Evolutionary conservation across 257 asterid genomes (phyloP).

Genomic region (Nicotiana noctiflora): DNA sequence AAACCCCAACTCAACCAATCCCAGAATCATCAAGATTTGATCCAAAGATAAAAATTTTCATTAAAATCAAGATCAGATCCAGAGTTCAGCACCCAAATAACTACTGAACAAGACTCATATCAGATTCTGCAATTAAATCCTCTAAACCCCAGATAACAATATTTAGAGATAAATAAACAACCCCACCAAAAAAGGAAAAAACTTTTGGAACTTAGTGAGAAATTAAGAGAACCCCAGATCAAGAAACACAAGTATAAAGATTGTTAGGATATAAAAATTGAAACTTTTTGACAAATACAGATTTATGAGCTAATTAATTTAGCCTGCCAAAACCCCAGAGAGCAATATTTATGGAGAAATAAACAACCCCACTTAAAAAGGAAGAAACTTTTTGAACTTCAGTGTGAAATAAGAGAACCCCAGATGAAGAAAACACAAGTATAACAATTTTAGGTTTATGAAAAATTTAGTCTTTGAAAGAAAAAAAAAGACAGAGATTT

Average conservation of each 20-base stretch:
- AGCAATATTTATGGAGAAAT: slow-evolving; percentile 9
- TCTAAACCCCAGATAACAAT: neutral
- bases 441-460: slow-evolving; percentile 16
- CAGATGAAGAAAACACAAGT: slow-evolving; percentile 36
- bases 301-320: slow-evolving; percentile 9
- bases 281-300: slow-evolving; percentile 17
- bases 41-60: slow-evolving; percentile 41
- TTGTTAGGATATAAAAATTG: slow-evolving; percentile 18
- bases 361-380: slow-evolving; percentile 24
- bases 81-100: slow-evolving; percentile 24
- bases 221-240: slow-evolving; percentile 35
- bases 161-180: slow-evolving; percentile 19
- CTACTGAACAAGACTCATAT: slow-evolving; percentile 13
- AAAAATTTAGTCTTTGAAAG: slow-evolving; percentile 22
- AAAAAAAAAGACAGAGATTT: slow-evolving; percentile 1
- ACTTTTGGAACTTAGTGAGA: slow-evolving; percentile 16
- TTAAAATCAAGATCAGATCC: slow-evolving; percentile 50
- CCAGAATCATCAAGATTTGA: slow-evolving; percentile 58
- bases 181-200: slow-evolving; percentile 19
- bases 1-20: slow-evolving; percentile 45
- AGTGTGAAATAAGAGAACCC: slow-evolving; percentile 19
- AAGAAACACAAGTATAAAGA: slow-evolving; percentile 20
- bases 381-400: slow-evolving; percentile 14
- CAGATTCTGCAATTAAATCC: slow-evolving; percentile 11
- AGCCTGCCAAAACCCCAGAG: neutral